Conservation (phyloP, 208 protist genomes). For the Trypanosoma cruzi region DNA sequence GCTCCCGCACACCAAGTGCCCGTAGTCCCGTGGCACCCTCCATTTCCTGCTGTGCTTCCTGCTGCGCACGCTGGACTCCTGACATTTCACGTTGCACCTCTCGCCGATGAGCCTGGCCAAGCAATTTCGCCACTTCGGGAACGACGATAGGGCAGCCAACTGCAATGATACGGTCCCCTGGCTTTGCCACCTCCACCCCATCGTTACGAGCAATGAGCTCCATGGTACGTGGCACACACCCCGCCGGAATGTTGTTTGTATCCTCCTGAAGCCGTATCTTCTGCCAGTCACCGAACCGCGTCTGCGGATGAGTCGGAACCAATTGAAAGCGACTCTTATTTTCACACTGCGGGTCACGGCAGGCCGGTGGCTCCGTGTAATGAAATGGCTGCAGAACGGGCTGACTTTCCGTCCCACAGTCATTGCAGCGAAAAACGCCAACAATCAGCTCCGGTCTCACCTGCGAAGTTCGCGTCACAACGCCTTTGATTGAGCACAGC, state of each 20-base stretch:
- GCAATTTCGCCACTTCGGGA: slow-evolving; percentile 96
- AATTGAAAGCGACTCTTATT: slow-evolving; percentile 94
- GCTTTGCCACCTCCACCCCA: slow-evolving; percentile 98
- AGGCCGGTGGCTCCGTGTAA: slow-evolving; percentile 97
- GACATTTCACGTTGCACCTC: slow-evolving; percentile 90
- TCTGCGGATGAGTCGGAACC: slow-evolving; percentile 75
- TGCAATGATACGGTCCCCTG: slow-evolving; percentile 97
- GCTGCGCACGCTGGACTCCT: slow-evolving; percentile 71
- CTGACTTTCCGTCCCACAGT: slow-evolving; percentile 92
- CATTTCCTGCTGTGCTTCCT: slow-evolving; percentile 83
- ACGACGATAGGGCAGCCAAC: slow-evolving; percentile 98
- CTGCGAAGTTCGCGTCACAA: slow-evolving; percentile 99
- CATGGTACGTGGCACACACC: slow-evolving; percentile 96
- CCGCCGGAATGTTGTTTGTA: slow-evolving; percentile 95
- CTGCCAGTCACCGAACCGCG: slow-evolving; percentile 99
- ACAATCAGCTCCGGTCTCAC: slow-evolving; percentile 98
- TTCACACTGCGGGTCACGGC: slow-evolving; percentile 87
- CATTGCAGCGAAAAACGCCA: slow-evolving; percentile 96
- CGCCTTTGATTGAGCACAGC: slow-evolving; percentile 96
- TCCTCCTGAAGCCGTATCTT: slow-evolving; percentile 97
- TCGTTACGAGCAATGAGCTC: slow-evolving; percentile 98
- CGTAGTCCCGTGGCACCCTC: slow-evolving; percentile 97
- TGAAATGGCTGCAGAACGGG: slow-evolving; percentile 98
- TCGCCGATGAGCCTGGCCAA: slow-evolving; percentile 76
- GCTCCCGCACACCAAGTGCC: slow-evolving; percentile 96